Base-by-base conservation (phyloP, 768 basidiomycete species). In the Suillus brevipes region DNA sequence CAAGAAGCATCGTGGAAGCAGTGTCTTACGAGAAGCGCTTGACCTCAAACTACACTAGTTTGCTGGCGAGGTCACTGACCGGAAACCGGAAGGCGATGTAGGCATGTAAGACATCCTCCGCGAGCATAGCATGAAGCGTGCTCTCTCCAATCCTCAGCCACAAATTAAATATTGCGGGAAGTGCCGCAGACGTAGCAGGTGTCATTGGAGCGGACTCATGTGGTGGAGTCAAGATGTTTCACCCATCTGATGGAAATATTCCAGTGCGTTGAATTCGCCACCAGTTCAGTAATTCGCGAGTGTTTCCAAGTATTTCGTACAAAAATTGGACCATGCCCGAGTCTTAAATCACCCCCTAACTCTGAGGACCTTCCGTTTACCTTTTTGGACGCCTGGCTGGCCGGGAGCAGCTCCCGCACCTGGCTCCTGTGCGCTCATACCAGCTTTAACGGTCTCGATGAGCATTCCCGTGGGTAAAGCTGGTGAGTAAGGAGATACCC, bases 391-490 rank as follows among this genome's bases (percentile, higher is more conserved):
- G 13, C 71, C 73, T 4, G 67, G 68, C 4, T 67, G 58, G 59
- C 73, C 70, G 60, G 82, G 75, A 13, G 76, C 71, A 6, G 68
- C 76, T 60, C 74, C 66, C 16, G 80, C 76, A 50, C 81, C 81
- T 60, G 83, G 83, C 63, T 89, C 86, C 64, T 78, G 80, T 38
- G 88, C 84, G 70, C 83, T 92, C 86, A 95, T 88, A 1, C 93
- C 94, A 0, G 93, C 91, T 75, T 94, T 95, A 45, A 95, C 84
- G 0, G 92, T 87, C 45, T 94, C 90, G 42, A 97, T 81, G 40
- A 95, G 83, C 52, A 94, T 85, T 7, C 93, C 93, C 0, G 88
- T 83, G 42, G 89, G 85, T 10, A 94, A 78, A 10, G 89, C 85
- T 9, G 94, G 94, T 2, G 91, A 92, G 71, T 94, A 93, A 3